Percentiles rank a stretch among this genome's conserved stretches.
Conservation (phyloP, 2,329 filamentous ascomycete genomes). For the Thermothelomyces thermophilus region DNA sequence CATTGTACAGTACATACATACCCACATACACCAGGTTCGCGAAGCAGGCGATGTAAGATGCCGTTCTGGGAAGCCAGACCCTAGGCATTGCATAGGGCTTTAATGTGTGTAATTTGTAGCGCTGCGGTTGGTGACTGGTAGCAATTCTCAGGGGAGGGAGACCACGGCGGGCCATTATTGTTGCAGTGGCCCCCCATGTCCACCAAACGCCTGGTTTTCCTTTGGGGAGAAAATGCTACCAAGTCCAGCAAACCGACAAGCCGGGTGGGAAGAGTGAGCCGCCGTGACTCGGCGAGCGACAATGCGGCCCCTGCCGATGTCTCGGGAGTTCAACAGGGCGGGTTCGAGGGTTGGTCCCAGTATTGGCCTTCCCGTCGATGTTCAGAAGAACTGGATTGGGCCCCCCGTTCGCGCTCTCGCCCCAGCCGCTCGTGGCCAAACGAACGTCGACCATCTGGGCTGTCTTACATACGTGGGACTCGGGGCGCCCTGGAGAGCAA, state of each 20-base stretch:
- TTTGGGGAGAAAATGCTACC: slow-evolving; percentile 10
- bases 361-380: slow-evolving; percentile 9
- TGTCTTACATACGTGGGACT: neutral
- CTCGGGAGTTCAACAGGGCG: slow-evolving; percentile 8
- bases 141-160: neutral
- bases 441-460: neutral
- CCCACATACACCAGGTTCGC: too few species aligned
- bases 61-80: slow-evolving; percentile 9
- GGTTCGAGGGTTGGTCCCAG: slow-evolving; percentile 14
- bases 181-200: slow-evolving; percentile 12
- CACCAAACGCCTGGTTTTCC: slow-evolving; percentile 20
- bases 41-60: slow-evolving; percentile 5
- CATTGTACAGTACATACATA: too few species aligned
- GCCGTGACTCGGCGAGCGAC: slow-evolving; percentile 8
- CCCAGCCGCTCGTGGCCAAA: slow-evolving; percentile 10
- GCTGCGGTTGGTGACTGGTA: slow-evolving; percentile 14
- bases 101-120: neutral
- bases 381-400: slow-evolving; percentile 15
- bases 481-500: neutral
- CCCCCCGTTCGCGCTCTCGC: slow-evolving; percentile 2
- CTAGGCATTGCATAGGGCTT: slow-evolving; percentile 16
- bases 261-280: slow-evolving; percentile 8
- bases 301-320: slow-evolving; percentile 11
- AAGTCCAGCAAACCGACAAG: slow-evolving; percentile 12
- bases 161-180: too few species aligned